phyloP scores from a whole-genome alignment of 2,329 filamentous ascomycete species.

The Kalmusia sp. region DNA sequence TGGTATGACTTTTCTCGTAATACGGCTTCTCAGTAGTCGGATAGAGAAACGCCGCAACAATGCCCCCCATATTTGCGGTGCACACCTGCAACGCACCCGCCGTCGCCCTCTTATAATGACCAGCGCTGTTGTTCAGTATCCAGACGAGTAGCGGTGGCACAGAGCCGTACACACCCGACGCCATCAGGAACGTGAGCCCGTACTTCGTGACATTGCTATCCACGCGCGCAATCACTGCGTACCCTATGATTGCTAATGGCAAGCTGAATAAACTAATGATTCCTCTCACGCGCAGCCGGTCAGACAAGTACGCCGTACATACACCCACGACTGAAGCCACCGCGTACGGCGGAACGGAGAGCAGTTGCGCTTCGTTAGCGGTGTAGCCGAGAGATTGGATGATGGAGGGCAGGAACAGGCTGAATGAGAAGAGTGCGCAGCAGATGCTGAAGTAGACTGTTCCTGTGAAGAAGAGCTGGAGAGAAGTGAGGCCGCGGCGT shows the following conservation, averaged over 20 bases:
- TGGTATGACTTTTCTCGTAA: constrained; percentile 67
- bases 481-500: too few species aligned
- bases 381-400: constrained; percentile 63
- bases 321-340: constrained; percentile 62
- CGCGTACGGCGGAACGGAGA: constrained; percentile 69
- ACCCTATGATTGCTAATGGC: constrained; percentile 71
- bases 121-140: constrained; percentile 71
- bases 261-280: constrained; percentile 68
- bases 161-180: constrained; percentile 67
- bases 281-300: constrained; percentile 64
- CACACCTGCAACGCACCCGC: constrained; percentile 70
- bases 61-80: constrained; percentile 72
- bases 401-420: constrained; percentile 62
- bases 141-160: constrained; percentile 69
- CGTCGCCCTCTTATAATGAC: constrained; percentile 73
- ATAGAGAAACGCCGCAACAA: constrained; percentile 71
- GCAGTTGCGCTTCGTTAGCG: constrained; percentile 65
- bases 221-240: constrained; percentile 67
- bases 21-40: constrained; percentile 62
- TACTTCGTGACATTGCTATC: constrained; percentile 61
- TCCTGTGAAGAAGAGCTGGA: not conserved
- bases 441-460: not conserved
- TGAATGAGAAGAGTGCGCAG: not conserved
- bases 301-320: constrained; percentile 63
- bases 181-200: constrained; percentile 73